These are phyloP conservation scores for Diplogelasinospora grovesii DNA, from an alignment of 495 filamentous ascomycete genomes.

Conservation along the genomic window DNA sequence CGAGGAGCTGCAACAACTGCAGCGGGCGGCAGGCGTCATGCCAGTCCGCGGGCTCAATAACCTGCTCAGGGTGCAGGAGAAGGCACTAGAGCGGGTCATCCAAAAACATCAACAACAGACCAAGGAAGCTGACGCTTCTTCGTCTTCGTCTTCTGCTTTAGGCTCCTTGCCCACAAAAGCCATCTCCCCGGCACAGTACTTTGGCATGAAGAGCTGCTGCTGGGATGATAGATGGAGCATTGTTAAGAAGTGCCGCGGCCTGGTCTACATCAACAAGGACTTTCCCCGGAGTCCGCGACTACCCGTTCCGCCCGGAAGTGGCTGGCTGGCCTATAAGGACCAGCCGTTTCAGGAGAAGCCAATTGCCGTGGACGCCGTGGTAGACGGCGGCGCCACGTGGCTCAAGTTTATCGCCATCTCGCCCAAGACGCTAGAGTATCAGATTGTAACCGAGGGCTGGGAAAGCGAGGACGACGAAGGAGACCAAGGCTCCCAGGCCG, in stretches of 20 bases:
- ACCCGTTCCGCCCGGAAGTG: constrained; percentile 9
- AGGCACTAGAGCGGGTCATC: constrained; percentile 19
- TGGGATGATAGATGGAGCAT: constrained; percentile 25
- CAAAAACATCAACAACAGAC: constrained; percentile 13
- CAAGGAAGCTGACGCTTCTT: too few relatives aligned
- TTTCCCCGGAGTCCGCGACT: constrained; percentile 22
- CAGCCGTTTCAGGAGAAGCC: constrained; percentile 20
- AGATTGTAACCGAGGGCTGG: constrained; percentile 25
- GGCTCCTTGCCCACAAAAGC: background rate
- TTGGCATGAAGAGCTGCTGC: constrained; percentile 23
- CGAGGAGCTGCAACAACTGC: constrained; percentile 18
- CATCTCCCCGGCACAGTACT: constrained; percentile 21
- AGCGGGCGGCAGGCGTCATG: constrained; percentile 9
- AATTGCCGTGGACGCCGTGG: constrained; percentile 23
- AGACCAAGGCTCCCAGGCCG: constrained; percentile 2
- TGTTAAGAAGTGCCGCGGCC: constrained; percentile 25
- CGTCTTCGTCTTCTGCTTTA: background rate
- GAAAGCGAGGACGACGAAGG: constrained; percentile 21
- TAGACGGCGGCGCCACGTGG: constrained; percentile 28
- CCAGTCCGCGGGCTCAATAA: constrained; percentile 17
- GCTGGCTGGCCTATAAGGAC: constrained; percentile 23
- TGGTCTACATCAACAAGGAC: constrained; percentile 26
- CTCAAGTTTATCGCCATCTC: constrained; percentile 27
- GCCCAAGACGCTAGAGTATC: constrained; percentile 20
- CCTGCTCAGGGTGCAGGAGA: constrained; percentile 25